Evolutionary conservation across 2,329 filamentous ascomycete species (phyloP).

Genomic region (Aspergillus texensis): DNA sequence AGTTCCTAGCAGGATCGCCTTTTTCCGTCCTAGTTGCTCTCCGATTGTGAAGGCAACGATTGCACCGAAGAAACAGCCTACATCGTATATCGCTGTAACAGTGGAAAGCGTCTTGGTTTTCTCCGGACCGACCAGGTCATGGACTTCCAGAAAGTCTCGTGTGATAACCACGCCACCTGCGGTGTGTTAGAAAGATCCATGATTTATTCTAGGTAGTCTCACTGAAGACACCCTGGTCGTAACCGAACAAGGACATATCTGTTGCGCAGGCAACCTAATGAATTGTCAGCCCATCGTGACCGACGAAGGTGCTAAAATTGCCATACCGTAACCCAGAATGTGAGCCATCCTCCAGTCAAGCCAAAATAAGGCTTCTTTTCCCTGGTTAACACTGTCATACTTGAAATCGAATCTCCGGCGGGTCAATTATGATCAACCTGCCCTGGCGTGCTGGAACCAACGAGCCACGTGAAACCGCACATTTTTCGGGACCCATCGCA

Average conservation of each 20-base stretch:
- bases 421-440: not conserved
- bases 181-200: not conserved
- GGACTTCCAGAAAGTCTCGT: not conserved
- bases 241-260: slow-evolving; percentile 3
- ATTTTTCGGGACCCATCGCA: not conserved
- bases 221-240: slow-evolving; percentile 7
- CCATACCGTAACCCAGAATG: slow-evolving; percentile 57
- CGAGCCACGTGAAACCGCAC: not conserved
- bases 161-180: slow-evolving; percentile 1
- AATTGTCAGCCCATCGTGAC: not conserved
- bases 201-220: not conserved
- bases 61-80: slow-evolving; percentile 2
- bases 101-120: not conserved
- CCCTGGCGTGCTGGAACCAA: not conserved
- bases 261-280: not conserved
- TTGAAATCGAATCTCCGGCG: not conserved
- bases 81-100: not conserved
- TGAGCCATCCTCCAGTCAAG: slow-evolving; percentile 57
- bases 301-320: not conserved
- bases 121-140: not conserved
- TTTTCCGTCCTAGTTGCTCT: not conserved
- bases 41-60: slow-evolving; percentile 3
- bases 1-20: not conserved
- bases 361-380: slow-evolving; percentile 53
- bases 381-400: not conserved